Percentiles rank a stretch among this genome's conserved stretches.
Evolutionary conservation across 306 rosid species (phyloP).

Genomic region (Psophocarpus tetragonolobus): DNA sequence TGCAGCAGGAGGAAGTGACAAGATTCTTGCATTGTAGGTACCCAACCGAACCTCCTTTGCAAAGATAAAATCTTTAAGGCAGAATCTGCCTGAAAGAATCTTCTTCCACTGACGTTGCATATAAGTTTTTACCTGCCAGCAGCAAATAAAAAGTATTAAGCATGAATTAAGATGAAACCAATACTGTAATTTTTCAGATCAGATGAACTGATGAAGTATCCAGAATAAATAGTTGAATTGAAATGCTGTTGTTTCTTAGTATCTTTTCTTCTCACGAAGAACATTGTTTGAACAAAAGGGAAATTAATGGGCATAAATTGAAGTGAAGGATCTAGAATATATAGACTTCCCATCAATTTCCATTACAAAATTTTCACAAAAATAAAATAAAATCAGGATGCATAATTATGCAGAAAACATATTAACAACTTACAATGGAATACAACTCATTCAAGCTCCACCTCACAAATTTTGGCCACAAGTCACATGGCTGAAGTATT

Average conservation of each 20-base stretch:
- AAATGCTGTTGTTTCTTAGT: constrained; percentile 1
- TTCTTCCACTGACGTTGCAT: constrained; percentile 91
- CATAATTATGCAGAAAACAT: constrained; percentile 1
- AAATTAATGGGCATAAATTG: not conserved
- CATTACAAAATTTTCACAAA: not conserved
- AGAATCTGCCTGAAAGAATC: constrained; percentile 76
- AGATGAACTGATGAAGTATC: constrained; percentile 29
- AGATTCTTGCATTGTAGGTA: constrained; percentile 67
- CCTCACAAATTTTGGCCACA: not conserved
- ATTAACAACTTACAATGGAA: constrained; percentile 1
- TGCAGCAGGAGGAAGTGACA: constrained; percentile 97
- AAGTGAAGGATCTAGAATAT: not conserved
- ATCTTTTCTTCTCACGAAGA: constrained; percentile 5
- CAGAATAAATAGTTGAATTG: constrained; percentile 16
- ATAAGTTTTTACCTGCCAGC: constrained; percentile 68
- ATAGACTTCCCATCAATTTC: constrained; percentile 4
- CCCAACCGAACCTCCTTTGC: constrained; percentile 96
- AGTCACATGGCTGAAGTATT: not conserved
- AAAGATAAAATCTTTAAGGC: constrained; percentile 85
- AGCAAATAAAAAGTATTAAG: constrained; percentile 30
- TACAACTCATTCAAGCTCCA: constrained; percentile 9
- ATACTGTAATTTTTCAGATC: constrained; percentile 30
- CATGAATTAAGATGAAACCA: constrained; percentile 21
- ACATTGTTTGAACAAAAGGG: constrained; percentile 16
- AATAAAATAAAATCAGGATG: not conserved